phyloP scores from a whole-genome alignment of 768 basidiomycete species.

The Tricholoma sp. region DNA sequence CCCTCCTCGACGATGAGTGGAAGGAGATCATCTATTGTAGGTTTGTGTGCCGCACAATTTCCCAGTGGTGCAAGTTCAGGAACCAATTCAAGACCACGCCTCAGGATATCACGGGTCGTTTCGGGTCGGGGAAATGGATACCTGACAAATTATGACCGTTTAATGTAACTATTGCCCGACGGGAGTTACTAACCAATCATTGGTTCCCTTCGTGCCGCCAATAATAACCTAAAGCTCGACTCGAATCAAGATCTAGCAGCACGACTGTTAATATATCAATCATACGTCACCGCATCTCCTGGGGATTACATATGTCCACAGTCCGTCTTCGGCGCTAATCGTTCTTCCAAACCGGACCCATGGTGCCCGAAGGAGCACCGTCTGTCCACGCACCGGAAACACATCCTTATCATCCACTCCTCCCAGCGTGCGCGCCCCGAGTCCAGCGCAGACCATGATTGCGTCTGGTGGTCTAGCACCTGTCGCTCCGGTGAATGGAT shows the following conservation, averaged over 20 bases:
- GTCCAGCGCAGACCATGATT: conserved; percentile 61
- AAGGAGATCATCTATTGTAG: conserved; percentile 45
- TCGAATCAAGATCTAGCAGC: background rate
- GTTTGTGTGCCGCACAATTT: conserved; percentile 32
- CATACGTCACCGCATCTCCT: conserved; percentile 46
- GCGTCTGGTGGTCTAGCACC: conserved; percentile 35
- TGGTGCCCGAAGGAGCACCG: conserved; percentile 63
- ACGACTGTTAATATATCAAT: background rate
- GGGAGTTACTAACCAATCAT: conserved; percentile 49
- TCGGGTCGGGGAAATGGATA: conserved; percentile 55
- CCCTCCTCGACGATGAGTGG: conserved; percentile 48
- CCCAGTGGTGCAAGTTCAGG: conserved; percentile 48
- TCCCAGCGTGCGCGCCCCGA: conserved; percentile 64
- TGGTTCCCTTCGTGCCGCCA: conserved; percentile 49
- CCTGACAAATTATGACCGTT: conserved; percentile 27
- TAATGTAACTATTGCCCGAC: background rate
- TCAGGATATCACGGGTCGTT: conserved; percentile 52
- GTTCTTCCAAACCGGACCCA: conserved; percentile 49
- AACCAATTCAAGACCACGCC: conserved; percentile 39
- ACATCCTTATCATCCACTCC: conserved; percentile 71
- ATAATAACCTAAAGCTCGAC: conserved; percentile 36
- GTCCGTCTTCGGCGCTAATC: conserved; percentile 31
- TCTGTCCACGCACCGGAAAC: conserved; percentile 76
- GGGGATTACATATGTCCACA: conserved; percentile 58
- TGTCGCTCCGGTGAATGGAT: conserved; percentile 21